Evolutionary conservation across 768 basidiomycete species (phyloP).

Genomic region (Clitopilus passeckerianus): DNA sequence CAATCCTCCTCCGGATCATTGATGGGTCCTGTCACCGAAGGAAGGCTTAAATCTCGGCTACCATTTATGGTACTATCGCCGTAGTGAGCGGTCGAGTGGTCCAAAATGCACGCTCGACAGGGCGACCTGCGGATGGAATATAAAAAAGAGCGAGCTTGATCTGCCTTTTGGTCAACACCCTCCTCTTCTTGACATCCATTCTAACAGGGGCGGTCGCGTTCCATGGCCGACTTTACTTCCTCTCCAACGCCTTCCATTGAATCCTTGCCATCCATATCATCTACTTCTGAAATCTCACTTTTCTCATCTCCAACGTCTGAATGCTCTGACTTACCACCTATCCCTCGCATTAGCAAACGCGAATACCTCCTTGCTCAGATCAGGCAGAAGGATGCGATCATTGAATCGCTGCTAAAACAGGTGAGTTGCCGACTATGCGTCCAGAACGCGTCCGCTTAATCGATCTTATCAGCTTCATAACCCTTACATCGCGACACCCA

Average conservation of each 20-base stretch:
- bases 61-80: conserved; percentile 8
- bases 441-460: conserved; percentile 1
- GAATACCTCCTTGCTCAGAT: conserved; percentile 85
- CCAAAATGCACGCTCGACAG: not conserved
- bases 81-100: conserved; percentile 3
- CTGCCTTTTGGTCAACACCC: not conserved
- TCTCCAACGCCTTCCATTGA: conserved; percentile 16
- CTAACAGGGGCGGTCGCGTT: not conserved
- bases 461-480: conserved; percentile 58
- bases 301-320: conserved; percentile 22
- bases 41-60: conserved; percentile 5
- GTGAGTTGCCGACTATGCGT: conserved; percentile 22
- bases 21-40: conserved; percentile 7
- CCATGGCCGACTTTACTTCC: conserved; percentile 7
- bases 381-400: conserved; percentile 82
- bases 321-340: conserved; percentile 33
- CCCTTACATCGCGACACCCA: conserved; percentile 73
- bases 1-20: conserved; percentile 5
- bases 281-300: conserved; percentile 17
- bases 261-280: conserved; percentile 13
- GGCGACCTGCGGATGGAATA: not conserved
- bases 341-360: conserved; percentile 58
- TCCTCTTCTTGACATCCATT: conserved; percentile 1
- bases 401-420: conserved; percentile 81
- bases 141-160: not conserved